Percentiles rank a stretch among this genome's conserved stretches.
Conservation (phyloP, 352 stramenopile species). For the Globisporangium spiculum region DNA sequence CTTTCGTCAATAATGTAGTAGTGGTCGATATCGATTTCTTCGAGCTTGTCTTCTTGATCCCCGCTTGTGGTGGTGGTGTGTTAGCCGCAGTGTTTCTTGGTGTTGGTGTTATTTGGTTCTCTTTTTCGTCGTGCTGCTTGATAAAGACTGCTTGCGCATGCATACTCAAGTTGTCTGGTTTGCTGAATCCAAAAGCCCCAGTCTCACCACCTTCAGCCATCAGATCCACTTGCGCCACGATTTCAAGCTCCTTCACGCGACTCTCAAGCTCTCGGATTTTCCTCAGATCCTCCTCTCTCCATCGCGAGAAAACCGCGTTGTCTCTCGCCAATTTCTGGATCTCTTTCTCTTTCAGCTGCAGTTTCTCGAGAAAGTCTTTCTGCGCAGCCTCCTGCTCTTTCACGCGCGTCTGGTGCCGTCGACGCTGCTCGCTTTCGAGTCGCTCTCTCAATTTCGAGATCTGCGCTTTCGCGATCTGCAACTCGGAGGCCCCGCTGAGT, state of each 20-base stretch:
- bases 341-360: constrained; percentile 65
- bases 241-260: constrained; percentile 42
- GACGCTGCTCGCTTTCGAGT: constrained; percentile 46
- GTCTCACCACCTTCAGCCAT: background rate
- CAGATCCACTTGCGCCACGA: background rate
- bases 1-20: background rate
- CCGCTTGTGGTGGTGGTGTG: background rate
- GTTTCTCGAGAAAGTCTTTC: constrained; percentile 43
- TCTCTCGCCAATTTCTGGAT: constrained; percentile 50
- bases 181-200: too few species aligned
- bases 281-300: constrained; percentile 53
- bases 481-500: constrained; percentile 43
- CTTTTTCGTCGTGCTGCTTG: constrained; percentile 9
- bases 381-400: constrained; percentile 58
- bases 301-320: constrained; percentile 60
- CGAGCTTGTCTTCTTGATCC: constrained; percentile 1
- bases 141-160: background rate
- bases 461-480: constrained; percentile 56
- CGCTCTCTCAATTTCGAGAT: constrained; percentile 50
- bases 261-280: constrained; percentile 51
- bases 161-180: background rate
- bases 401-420: constrained; percentile 41
- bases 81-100: background rate
- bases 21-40: constrained; percentile 1
- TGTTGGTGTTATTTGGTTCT: background rate